Conservation (phyloP, 2,329 filamentous ascomycete species). For the Aspergillus alliaceus region DNA sequence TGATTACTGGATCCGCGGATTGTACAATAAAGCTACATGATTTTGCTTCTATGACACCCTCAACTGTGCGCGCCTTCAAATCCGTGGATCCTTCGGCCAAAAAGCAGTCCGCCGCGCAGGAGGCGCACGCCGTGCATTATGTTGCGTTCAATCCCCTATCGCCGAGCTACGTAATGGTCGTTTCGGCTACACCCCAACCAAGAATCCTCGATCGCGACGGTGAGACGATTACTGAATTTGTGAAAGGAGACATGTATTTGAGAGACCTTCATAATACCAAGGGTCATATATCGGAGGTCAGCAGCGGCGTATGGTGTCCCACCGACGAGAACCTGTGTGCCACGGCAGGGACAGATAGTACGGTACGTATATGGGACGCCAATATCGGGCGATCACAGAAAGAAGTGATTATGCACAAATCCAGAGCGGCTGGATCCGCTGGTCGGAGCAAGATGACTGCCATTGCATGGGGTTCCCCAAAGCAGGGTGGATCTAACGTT, state of each 20-base stretch:
- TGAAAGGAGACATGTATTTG: conserved; percentile 98
- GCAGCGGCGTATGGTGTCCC: conserved; percentile 87
- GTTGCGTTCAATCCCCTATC: conserved; percentile 82
- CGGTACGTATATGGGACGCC: conserved; percentile 93
- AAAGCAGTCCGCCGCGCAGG: conserved; percentile 69
- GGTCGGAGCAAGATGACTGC: conserved; percentile 93
- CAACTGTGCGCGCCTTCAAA: conserved; percentile 90
- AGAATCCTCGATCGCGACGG: conserved; percentile 89
- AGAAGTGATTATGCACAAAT: conserved; percentile 95
- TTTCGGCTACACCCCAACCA: conserved; percentile 86
- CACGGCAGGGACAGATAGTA: conserved; percentile 93
- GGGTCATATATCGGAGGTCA: conserved; percentile 90
- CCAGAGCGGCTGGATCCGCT: conserved; percentile 79
- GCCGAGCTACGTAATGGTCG: conserved; percentile 77
- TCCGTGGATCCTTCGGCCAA: conserved; percentile 81
- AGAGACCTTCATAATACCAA: conserved; percentile 98
- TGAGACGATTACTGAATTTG: conserved; percentile 79
- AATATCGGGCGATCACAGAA: conserved; percentile 88
- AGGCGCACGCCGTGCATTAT: conserved; percentile 85
- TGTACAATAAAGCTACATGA: conserved; percentile 92
- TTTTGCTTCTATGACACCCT: conserved; percentile 92
- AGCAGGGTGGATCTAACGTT: conserved; percentile 74
- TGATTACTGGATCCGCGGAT: conserved; percentile 89
- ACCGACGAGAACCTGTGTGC: conserved; percentile 80
- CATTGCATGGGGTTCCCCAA: conserved; percentile 77